These are phyloP conservation scores for Claviceps maximensis DNA, from an alignment of 2,329 filamentous ascomycete species.

Conservation along the genomic window DNA sequence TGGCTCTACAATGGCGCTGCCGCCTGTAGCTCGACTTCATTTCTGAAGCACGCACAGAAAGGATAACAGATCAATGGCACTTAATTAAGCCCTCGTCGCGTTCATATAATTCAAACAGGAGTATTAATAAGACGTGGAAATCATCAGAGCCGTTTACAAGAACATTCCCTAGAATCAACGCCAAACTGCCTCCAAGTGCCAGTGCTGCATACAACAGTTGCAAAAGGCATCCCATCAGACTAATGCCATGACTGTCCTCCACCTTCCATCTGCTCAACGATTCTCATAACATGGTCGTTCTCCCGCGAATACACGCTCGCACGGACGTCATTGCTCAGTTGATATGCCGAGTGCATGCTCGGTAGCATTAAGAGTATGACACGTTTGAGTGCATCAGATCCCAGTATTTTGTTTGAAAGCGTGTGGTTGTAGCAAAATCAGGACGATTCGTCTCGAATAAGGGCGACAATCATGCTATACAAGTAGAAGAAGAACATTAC, in stretches of 20 bases:
- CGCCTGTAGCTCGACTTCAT: background rate
- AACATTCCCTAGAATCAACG: constrained; percentile 9
- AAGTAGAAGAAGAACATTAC: constrained; percentile 99
- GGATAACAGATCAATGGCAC: background rate
- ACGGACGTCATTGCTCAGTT: background rate
- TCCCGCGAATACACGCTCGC: background rate
- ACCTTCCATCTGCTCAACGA: constrained; percentile 16
- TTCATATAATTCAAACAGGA: background rate
- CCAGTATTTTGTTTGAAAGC: background rate
- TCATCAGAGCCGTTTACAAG: background rate
- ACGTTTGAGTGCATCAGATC: background rate
- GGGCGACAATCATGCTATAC: constrained; percentile 94
- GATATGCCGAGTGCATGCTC: background rate
- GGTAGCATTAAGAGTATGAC: background rate
- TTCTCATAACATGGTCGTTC: background rate
- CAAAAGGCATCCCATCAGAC: constrained; percentile 15
- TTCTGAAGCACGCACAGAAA: background rate
- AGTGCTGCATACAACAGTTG: constrained; percentile 18
- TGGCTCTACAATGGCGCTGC: too few species aligned
- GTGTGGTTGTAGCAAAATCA: constrained; percentile 31
- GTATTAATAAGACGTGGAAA: background rate
- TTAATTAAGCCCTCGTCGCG: background rate
- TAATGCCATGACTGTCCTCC: constrained; percentile 13
- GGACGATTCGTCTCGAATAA: constrained; percentile 88
- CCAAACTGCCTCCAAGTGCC: constrained; percentile 16